Base-by-base conservation (phyloP, 345 rosid species). In the Hypericum perforatum region DNA sequence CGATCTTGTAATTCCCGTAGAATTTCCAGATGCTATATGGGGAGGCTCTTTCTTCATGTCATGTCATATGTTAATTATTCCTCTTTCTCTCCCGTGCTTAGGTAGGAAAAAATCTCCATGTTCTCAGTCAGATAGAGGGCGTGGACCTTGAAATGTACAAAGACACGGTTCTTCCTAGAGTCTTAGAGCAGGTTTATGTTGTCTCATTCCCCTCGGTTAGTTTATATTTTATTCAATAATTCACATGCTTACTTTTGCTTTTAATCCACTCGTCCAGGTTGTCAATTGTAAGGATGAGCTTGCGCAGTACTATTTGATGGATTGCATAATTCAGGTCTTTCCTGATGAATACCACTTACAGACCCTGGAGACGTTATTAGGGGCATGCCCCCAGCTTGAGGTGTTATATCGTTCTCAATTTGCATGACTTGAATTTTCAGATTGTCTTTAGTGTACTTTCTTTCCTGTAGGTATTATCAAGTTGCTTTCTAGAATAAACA, bases 41-140 rank as follows among this genome's bases (percentile, higher is more conserved):
- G 53, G 69, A 80, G 72, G 82, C 74, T 65, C 70, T 70, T 77
- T 57, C 43, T 37, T 61, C 71, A 60, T 61, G 66, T 22, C 32
- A 22, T 22, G 4, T 4, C 32, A 22, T 22, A 22, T 22, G 32
- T 22, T 22, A 22, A 22, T 22, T 22, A 22, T 22, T 22, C 32
- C 32, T 22, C 32, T 22, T 22, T 22, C 4, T 22, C 32, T 22
- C 32, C 32, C 32, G 4, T 22, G 58, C 53, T 70, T 72, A 92
- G 99, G 99, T 92, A 63, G 99, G 99, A 63, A 92, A 92, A 85
- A 92, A 92, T 72, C 81, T 92, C 71, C 99, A 92, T 64, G 94
- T 85, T 63, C 97, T 92, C 55, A 68, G 99, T 74, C 99, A 92
- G 77, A 77, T 92, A 73, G 99, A 92, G 68, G 99, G 97, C 54